Evolutionary conservation across 2,329 filamentous ascomycete genomes (phyloP), one percentile per base, ranked within the genome.

Genomic region (Phyllosticta ampelicida): DNA sequence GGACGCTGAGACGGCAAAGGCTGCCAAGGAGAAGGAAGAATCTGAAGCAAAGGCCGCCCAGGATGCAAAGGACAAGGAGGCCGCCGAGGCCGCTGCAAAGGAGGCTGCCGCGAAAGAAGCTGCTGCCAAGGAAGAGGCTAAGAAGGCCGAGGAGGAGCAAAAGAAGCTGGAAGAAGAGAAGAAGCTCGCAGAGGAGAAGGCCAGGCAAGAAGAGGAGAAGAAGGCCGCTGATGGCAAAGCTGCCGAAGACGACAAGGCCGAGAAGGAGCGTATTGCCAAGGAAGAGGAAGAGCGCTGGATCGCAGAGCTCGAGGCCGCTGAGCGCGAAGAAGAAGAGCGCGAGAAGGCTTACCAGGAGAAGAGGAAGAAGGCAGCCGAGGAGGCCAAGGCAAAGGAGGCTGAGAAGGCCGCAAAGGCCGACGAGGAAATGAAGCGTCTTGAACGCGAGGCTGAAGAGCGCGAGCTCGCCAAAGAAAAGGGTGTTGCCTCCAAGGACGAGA

Each of bases 261-360:
- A 65, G 56, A 65, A 68, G 59, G 71, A 71, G 65, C 64, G 68
- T 66, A 69, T 63, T 55, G 64, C 62, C 59, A 70, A 71, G 51
- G 74, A 72, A 5, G 76, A 77, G 58, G 75, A 77, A 9, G 71
- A 76, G 61, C 66, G 69, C 44, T 50, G 85, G 73, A 81, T 90
- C 60, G 82, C 81, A 19, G 87, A 90, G 71, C 76, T 77, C 75
- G 76, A 78, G 61, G 73, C 63, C 13, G 64, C 66, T n/a, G 72
- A 74, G 62, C 66, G 65, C 9, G 71, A 70, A 61, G 73, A 75
- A 60, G 81, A 85, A 61, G 87, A 89, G 69, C 79, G 80, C 19
- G 86, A 87, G 73, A 86, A 85, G 79, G 85, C 86, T 66, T 83
- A 82, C 61, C 74, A 87, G 1, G 87, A 90, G 68, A 86, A 89